phyloP scores from a whole-genome alignment of 148 eudicot species.

The Rhododendron kiyosumense region DNA sequence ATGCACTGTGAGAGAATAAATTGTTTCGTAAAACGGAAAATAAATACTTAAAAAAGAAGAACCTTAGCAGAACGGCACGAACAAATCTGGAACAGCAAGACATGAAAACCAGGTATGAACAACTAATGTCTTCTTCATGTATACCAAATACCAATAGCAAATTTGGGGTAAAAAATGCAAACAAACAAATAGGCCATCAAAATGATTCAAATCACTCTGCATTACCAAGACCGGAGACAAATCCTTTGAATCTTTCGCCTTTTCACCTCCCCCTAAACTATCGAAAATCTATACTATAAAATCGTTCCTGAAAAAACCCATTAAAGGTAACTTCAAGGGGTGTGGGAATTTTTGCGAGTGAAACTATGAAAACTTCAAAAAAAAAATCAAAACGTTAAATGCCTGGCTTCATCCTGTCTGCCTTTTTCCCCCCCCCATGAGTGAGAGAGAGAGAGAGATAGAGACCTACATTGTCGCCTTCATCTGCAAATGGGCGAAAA shows the following conservation, averaged over 20 bases:
- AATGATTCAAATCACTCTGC: background rate
- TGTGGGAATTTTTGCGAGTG: background rate
- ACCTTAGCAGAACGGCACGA: too few species aligned
- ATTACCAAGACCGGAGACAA: conserved; percentile 1
- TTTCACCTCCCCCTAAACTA: background rate
- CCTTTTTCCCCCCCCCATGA: conserved; percentile 28
- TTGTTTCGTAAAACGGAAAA: too few species aligned
- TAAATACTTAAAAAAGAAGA: too few species aligned
- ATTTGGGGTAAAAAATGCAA: background rate
- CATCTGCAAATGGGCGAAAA: conserved; percentile 22
- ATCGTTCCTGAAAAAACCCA: background rate
- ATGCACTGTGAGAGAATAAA: too few species aligned
- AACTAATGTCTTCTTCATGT: background rate
- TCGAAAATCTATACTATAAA: background rate
- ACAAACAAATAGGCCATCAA: background rate
- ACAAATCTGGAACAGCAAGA: background rate
- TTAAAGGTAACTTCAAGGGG: background rate
- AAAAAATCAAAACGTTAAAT: conserved; percentile 7
- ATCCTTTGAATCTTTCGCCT: background rate
- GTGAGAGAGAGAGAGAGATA: conserved; percentile 11
- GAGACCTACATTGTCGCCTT: conserved; percentile 18
- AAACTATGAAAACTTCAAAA: background rate
- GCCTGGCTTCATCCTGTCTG: conserved; percentile 79
- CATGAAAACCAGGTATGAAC: background rate
- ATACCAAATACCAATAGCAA: background rate